A percentile compares a stretch with the other conserved stretches of the same genome.
These are phyloP conservation scores for Favolaschia claudopus DNA, from an alignment of 768 basidiomycete genomes.

Conservation along the genomic window DNA sequence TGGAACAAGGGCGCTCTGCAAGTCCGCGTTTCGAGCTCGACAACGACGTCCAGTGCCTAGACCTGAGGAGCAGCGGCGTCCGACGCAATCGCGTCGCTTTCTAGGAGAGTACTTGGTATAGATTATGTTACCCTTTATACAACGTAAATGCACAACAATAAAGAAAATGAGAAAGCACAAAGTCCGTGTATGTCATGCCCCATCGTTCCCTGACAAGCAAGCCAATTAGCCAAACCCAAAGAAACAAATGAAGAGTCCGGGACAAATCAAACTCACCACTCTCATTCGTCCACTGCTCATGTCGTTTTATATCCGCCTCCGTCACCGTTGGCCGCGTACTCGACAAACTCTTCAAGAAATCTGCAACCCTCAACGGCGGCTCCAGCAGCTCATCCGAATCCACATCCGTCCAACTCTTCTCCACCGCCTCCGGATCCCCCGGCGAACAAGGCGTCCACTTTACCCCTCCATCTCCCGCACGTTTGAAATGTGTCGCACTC, in stretches of 20 bases:
- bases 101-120: too few species aligned
- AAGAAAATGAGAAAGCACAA: slow-evolving; percentile 8
- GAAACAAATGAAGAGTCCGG: not conserved
- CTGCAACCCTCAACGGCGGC: slow-evolving; percentile 77
- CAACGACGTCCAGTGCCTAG: too few species aligned
- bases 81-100: too few species aligned
- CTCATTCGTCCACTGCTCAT: slow-evolving; percentile 86
- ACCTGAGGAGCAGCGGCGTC: too few species aligned
- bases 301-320: slow-evolving; percentile 83
- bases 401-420: slow-evolving; percentile 90
- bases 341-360: slow-evolving; percentile 84
- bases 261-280: slow-evolving; percentile 64
- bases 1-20: too few species aligned
- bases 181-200: slow-evolving; percentile 31
- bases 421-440: slow-evolving; percentile 83
- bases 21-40: too few species aligned
- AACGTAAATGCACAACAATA: slow-evolving; percentile 26
- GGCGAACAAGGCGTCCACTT: slow-evolving; percentile 98
- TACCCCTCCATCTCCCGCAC: slow-evolving; percentile 43
- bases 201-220: slow-evolving; percentile 37
- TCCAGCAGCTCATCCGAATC: slow-evolving; percentile 90
- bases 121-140: slow-evolving; percentile 21
- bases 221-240: not conserved
- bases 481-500: slow-evolving; percentile 94
- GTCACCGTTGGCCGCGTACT: slow-evolving; percentile 89